phyloP scores from a whole-genome alignment of 2,329 filamentous ascomycete genomes.

The Phialophora verrucosa region DNA sequence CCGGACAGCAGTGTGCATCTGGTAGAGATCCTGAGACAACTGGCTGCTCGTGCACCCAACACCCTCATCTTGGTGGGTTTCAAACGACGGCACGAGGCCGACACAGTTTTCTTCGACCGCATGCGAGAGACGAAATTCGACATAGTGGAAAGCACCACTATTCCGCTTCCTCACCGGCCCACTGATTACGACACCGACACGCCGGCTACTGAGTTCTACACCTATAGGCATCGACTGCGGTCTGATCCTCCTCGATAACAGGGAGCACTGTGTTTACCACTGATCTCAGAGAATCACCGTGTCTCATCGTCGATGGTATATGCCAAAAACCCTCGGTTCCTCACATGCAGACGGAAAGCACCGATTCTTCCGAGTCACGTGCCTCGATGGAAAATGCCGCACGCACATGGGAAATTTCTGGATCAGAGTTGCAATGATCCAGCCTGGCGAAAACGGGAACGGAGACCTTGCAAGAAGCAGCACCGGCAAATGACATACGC shows the following conservation, averaged over 20 bases:
- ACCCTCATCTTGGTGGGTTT: constrained; percentile 65
- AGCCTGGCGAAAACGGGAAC: constrained; percentile 2
- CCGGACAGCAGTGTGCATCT: constrained; percentile 68
- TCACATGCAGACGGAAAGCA: neutral
- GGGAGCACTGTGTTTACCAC: neutral
- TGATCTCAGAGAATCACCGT: neutral
- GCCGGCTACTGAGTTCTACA: constrained; percentile 47
- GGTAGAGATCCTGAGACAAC: constrained; percentile 60
- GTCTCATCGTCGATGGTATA: neutral
- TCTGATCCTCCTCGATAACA: neutral
- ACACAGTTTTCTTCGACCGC: constrained; percentile 69
- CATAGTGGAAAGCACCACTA: constrained; percentile 42
- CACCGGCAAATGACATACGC: constrained; percentile 16
- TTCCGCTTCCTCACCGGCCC: constrained; percentile 46
- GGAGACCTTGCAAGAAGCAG: constrained; percentile 1
- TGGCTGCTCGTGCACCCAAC: constrained; percentile 57
- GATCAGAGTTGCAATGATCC: constrained; percentile 3
- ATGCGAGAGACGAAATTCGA: constrained; percentile 53
- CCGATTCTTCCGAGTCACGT: constrained; percentile 6
- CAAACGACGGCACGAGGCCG: constrained; percentile 71
- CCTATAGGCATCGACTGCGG: constrained; percentile 15
- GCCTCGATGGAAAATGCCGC: constrained; percentile 15
- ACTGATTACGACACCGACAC: constrained; percentile 43
- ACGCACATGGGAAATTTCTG: constrained; percentile 8
- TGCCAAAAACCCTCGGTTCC: neutral